A percentile compares a stretch with the other conserved stretches of the same genome.
These are phyloP conservation scores for Arabidopsis suecica DNA, from an alignment of 345 rosid genomes.

Conservation along the genomic window DNA sequence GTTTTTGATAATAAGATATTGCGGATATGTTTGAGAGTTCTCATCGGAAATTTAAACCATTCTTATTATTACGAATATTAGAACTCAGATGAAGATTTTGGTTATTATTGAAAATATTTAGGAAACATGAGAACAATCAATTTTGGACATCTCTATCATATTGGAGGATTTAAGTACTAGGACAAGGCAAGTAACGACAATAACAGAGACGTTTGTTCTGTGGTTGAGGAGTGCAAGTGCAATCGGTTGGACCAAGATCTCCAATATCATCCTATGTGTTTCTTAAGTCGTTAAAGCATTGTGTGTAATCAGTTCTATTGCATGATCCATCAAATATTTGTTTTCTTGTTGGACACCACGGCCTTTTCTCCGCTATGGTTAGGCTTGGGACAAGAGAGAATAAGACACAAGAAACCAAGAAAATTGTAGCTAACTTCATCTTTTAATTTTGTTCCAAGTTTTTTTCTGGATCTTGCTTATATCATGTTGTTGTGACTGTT, in stretches of 20 bases:
- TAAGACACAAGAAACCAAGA: neutral
- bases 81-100: too few species aligned
- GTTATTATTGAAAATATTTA: too few species aligned
- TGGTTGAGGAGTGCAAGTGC: conserved; percentile 34
- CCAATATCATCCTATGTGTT: conserved; percentile 8
- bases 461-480: neutral
- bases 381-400: neutral
- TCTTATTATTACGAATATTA: too few species aligned
- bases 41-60: too few species aligned
- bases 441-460: neutral
- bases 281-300: conserved; percentile 31
- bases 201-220: conserved; percentile 30
- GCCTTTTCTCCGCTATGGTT: conserved; percentile 19
- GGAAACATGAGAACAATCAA: neutral
- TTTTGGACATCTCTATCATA: neutral
- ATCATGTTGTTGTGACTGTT: too few species aligned
- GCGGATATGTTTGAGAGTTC: too few species aligned
- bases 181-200: conserved; percentile 30
- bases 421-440: neutral
- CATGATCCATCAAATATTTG: conserved; percentile 35
- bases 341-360: conserved; percentile 33
- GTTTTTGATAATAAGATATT: too few species aligned
- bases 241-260: conserved; percentile 31
- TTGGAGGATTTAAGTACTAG: neutral
- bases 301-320: conserved; percentile 13